Base-by-base conservation (phyloP, 2,329 filamentous ascomycete genomes). In the Blastomyces percursus region DNA sequence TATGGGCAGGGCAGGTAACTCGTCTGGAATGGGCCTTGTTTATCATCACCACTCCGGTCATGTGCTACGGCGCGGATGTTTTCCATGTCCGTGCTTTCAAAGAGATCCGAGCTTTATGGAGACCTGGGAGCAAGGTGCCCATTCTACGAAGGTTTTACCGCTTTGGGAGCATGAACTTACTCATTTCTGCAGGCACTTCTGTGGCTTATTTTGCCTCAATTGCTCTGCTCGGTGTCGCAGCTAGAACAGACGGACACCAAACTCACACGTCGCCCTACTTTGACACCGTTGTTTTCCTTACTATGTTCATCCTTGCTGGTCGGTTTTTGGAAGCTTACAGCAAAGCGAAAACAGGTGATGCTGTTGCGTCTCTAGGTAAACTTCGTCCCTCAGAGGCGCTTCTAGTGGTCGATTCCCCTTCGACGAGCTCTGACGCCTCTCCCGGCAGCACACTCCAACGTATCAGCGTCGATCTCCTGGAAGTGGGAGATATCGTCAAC, bases 121-220 rank as follows among this genome's bases (percentile, higher is more conserved):
- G 88, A 27, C 85, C 79, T 2, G 84, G 85, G 35, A 96, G 90
- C 71, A 84, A 82, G 46, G 87, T 87, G 0, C 89, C 90, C 0
- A 72, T 95, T 3, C 69, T 89, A 19, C 83, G 87, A 67, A 82
- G 92, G 16, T 92, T 96, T 70, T 91, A 91, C 73, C 86, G 89
- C n/a, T 96, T 96, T 70, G 92, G 92, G 9, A 96, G 91, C 77
- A 96, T 96, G 92, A 96, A 96, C 71, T 88, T 95, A 78, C 82
- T 96, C 64, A 92, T 96, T 75, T 94, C 89, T 8, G 81, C 96
- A 1, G 92, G 91, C 6, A 96, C 92, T 0, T 88, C 85, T 1
- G 90, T 96, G 64, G 92, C 92, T 1, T 96, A 96, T 72, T 79
- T 95, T 65, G 87, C 90, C 0, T 96, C 91, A 0, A 77, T 96